These are phyloP conservation scores for Chenopodium suecicum DNA, from an alignment of 148 eudicot genomes.

Conservation along the genomic window DNA sequence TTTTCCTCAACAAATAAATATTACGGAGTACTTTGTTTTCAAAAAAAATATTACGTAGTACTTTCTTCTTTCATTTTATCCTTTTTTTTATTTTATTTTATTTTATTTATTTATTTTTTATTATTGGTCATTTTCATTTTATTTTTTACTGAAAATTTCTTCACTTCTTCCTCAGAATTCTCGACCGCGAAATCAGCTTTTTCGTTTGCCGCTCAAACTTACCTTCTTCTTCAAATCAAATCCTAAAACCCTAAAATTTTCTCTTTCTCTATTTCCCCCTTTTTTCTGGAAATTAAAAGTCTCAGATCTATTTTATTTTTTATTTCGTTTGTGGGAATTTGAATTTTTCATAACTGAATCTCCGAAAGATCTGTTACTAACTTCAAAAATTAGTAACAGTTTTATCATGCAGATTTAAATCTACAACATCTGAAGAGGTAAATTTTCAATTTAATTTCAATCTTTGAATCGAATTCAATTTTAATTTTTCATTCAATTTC, in stretches of 20 bases:
- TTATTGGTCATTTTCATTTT: too few relatives aligned
- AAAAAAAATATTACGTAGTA: too few relatives aligned
- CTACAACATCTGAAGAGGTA: not conserved
- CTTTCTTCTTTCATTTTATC: not conserved
- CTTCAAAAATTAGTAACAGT: not conserved
- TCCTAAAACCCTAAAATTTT: constrained; percentile 23
- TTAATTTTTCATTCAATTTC: not conserved
- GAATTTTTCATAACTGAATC: constrained; percentile 24
- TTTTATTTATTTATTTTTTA: too few relatives aligned
- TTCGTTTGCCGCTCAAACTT: constrained; percentile 42
- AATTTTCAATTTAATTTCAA: not conserved
- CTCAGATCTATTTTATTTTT: constrained; percentile 19
- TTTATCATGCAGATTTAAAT: constrained; percentile 10
- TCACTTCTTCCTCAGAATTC: constrained; percentile 22
- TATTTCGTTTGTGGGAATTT: not conserved
- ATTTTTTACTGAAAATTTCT: not conserved
- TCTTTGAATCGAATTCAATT: not conserved
- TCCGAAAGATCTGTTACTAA: constrained; percentile 28
- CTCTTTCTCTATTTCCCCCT: not conserved
- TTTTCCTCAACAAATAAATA: not conserved
- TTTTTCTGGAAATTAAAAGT: not conserved
- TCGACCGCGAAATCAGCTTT: constrained; percentile 41
- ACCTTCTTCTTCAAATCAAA: constrained; percentile 5
- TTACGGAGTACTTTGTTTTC: too few relatives aligned
- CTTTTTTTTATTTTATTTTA: too few relatives aligned